A percentile compares a stretch with the other conserved stretches of the same genome.
Conservation (phyloP, 768 basidiomycete genomes). For the Mycena maculata region DNA sequence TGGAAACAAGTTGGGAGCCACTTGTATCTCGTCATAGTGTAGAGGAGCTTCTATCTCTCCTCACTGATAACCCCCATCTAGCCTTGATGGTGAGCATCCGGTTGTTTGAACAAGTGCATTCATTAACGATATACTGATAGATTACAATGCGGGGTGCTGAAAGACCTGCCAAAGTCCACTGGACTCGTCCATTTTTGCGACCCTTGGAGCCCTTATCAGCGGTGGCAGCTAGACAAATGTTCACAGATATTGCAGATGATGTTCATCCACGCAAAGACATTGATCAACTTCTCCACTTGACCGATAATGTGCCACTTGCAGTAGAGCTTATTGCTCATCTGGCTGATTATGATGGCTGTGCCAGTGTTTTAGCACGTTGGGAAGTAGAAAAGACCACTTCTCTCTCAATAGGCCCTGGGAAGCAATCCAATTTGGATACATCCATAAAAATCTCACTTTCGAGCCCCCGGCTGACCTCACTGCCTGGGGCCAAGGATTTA, state of each 20-base stretch:
- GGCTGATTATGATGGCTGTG: background rate
- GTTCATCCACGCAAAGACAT: background rate
- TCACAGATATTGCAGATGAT: background rate
- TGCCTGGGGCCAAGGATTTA: background rate
- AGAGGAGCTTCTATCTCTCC: background rate
- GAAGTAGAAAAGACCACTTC: background rate
- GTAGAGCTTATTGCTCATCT: background rate
- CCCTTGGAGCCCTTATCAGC: background rate
- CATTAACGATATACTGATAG: background rate
- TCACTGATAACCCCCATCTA: background rate
- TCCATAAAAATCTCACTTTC: background rate
- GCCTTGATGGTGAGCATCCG: background rate
- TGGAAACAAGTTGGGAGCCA: background rate
- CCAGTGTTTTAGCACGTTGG: background rate
- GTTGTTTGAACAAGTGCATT: background rate
- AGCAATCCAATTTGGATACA: background rate
- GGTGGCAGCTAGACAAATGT: background rate
- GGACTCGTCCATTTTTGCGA: no score
- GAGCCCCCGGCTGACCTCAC: background rate
- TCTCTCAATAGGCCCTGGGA: background rate
- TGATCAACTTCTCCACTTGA: background rate
- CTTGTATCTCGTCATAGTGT: background rate
- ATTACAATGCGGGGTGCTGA: background rate
- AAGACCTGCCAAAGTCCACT: background rate
- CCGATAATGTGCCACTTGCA: background rate